A percentile compares a stretch with the other conserved stretches of the same genome.
phyloP scores from a whole-genome alignment of 2,329 filamentous ascomycete species.

The Penicillium italicum region DNA sequence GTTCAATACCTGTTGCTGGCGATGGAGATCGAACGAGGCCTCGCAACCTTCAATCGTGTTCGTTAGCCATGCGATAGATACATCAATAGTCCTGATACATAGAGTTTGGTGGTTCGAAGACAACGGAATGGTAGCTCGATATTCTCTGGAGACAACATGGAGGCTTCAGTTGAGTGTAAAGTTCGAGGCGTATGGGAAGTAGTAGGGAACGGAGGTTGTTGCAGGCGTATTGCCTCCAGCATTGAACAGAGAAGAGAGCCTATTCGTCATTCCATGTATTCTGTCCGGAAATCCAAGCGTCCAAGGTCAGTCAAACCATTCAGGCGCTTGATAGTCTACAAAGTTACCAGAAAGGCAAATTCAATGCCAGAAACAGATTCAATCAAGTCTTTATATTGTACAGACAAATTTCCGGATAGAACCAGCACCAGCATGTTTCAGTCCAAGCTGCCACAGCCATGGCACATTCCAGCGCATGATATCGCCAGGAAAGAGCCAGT shows the following conservation, averaged over 20 bases:
- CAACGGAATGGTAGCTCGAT: not conserved
- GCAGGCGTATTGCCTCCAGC: not conserved
- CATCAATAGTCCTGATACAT: not conserved
- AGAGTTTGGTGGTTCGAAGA: not conserved
- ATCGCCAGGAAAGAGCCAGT: slow-evolving; percentile 5
- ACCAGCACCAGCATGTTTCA: not conserved
- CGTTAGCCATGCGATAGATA: not conserved
- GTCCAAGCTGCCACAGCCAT: not conserved
- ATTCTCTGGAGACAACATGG: not conserved
- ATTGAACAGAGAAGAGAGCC: not conserved
- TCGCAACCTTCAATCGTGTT: not conserved
- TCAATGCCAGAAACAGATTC: not conserved
- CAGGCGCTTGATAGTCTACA: not conserved
- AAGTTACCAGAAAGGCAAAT: not conserved
- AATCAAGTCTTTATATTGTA: slow-evolving; percentile 8
- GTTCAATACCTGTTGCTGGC: not conserved
- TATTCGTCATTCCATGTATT: not conserved
- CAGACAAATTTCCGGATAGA: slow-evolving; percentile 5
- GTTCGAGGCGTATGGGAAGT: not conserved
- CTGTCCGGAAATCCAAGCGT: not conserved
- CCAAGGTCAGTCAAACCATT: too few relatives aligned
- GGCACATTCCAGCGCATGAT: slow-evolving; percentile 9
- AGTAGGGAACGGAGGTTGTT: not conserved
- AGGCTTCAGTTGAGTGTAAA: not conserved
- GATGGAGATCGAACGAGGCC: not conserved